Evolutionary conservation across 495 filamentous ascomycete species (phyloP).

Genomic region (Talaromyces trachyspermus): DNA sequence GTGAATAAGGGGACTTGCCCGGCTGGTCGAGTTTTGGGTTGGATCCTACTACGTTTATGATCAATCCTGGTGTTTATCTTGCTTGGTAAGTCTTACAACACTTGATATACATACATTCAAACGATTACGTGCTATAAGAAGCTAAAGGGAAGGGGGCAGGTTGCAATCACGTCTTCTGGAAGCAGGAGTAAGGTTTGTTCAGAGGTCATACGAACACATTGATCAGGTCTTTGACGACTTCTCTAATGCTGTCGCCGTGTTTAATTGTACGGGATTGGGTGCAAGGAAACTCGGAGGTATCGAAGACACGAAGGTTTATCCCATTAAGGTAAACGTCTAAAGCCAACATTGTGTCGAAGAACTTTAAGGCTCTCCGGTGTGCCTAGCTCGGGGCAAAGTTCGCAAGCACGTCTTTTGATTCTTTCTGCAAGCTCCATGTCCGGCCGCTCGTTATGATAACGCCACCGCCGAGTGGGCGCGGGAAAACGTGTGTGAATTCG

Average conservation of each 20-base stretch:
- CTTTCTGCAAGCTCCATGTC: background rate
- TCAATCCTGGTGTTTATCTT: background rate
- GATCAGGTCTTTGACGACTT: constrained; percentile 1
- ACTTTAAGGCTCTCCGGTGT: background rate
- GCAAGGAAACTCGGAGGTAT: constrained; percentile 75
- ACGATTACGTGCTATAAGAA: too few relatives aligned
- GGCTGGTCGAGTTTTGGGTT: background rate
- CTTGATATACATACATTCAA: too few relatives aligned
- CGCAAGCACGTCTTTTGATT: background rate
- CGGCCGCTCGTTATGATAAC: background rate
- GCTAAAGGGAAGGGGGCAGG: background rate
- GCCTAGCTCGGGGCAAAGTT: background rate
- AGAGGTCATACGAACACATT: background rate
- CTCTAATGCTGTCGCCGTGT: background rate
- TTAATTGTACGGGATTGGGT: constrained; percentile 83
- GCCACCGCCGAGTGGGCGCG: background rate
- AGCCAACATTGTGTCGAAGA: background rate
- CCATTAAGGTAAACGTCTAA: constrained; percentile 19
- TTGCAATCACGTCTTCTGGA: constrained; percentile 1
- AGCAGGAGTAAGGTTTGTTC: constrained; percentile 1
- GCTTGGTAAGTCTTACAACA: background rate
- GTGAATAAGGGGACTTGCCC: background rate
- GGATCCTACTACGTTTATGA: constrained; percentile 1
- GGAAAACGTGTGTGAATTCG: background rate
- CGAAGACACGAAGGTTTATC: constrained; percentile 62